A percentile compares a stretch with the other conserved stretches of the same genome.
Conservation (phyloP, 441 rosid genomes). For the Kokia cookei region DNA sequence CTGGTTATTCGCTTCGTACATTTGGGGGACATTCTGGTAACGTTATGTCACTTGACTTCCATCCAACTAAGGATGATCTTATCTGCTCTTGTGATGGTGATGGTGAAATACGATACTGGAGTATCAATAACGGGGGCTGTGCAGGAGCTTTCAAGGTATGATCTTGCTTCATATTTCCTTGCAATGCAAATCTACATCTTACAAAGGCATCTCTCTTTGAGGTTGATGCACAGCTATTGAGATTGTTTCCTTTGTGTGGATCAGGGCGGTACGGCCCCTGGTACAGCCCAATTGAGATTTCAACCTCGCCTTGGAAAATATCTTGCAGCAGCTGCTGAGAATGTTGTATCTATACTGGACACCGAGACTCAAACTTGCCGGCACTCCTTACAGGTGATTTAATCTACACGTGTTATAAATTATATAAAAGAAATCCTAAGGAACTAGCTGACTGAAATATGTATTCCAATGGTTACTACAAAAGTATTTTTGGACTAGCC, state of each 20-base stretch:
- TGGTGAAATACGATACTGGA: conserved; percentile 93
- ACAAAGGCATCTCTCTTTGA: background rate
- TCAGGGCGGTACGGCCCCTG: conserved; percentile 82
- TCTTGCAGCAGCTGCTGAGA: conserved; percentile 88
- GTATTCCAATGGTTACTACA: no score
- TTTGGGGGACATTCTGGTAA: conserved; percentile 72
- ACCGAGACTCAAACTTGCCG: conserved; percentile 75
- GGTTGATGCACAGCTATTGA: background rate
- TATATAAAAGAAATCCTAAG: background rate
- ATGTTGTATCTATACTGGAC: conserved; percentile 76
- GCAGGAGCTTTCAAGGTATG: conserved; percentile 75
- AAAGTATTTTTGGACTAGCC: no score
- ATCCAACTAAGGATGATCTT: conserved; percentile 82
- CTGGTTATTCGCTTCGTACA: conserved; percentile 64
- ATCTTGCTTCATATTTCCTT: background rate
- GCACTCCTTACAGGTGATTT: conserved; percentile 71
- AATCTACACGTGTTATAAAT: background rate
- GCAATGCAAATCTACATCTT: background rate
- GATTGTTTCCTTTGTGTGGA: background rate
- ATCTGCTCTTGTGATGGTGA: conserved; percentile 84
- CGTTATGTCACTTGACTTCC: conserved; percentile 89
- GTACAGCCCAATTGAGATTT: conserved; percentile 77
- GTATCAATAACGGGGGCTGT: conserved; percentile 75
- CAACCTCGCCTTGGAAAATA: conserved; percentile 80
- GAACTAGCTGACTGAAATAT: background rate